Evolutionary conservation across 768 basidiomycete genomes (phyloP).

Genomic region (Rhizopogon vinicolor): DNA sequence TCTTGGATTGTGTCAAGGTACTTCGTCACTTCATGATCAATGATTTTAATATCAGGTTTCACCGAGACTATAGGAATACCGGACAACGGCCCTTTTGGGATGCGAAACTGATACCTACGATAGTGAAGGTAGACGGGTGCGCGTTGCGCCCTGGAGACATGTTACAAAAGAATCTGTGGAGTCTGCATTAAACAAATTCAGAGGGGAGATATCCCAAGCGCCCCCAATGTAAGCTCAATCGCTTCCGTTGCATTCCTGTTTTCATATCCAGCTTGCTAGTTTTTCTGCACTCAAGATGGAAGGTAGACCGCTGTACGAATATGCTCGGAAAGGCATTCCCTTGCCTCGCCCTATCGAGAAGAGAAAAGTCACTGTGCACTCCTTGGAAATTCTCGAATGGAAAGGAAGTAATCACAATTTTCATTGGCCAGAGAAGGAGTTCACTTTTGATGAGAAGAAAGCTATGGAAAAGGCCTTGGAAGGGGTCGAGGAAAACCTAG

Average conservation of each 20-base stretch:
- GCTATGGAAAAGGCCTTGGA: slow-evolving; percentile 65
- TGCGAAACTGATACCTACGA: slow-evolving; percentile 96
- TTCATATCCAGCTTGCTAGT: slow-evolving; percentile 36
- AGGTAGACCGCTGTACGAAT: slow-evolving; percentile 91
- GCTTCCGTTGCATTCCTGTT: not conserved
- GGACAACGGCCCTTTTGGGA: slow-evolving; percentile 85
- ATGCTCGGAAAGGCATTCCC: slow-evolving; percentile 86
- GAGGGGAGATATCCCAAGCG: slow-evolving; percentile 83
- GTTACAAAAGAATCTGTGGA: slow-evolving; percentile 78
- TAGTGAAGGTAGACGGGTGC: slow-evolving; percentile 78
- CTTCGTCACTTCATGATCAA: not conserved
- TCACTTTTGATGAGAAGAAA: slow-evolving; percentile 63
- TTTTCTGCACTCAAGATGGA: slow-evolving; percentile 99
- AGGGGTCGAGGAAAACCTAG: slow-evolving; percentile 36
- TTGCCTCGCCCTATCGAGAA: slow-evolving; percentile 93
- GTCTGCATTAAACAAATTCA: slow-evolving; percentile 61
- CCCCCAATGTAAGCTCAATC: slow-evolving; percentile 78
- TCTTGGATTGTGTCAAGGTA: slow-evolving; percentile 90
- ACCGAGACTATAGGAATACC: slow-evolving; percentile 67
- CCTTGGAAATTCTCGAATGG: slow-evolving; percentile 77
- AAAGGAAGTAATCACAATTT: slow-evolving; percentile 71
- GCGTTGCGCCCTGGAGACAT: slow-evolving; percentile 75
- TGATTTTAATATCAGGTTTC: slow-evolving; percentile 10
- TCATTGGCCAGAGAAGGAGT: slow-evolving; percentile 66
- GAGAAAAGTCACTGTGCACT: slow-evolving; percentile 77